Evolutionary conservation across 345 rosid genomes (phyloP).

Genomic region (Dipteronia sinensis): DNA sequence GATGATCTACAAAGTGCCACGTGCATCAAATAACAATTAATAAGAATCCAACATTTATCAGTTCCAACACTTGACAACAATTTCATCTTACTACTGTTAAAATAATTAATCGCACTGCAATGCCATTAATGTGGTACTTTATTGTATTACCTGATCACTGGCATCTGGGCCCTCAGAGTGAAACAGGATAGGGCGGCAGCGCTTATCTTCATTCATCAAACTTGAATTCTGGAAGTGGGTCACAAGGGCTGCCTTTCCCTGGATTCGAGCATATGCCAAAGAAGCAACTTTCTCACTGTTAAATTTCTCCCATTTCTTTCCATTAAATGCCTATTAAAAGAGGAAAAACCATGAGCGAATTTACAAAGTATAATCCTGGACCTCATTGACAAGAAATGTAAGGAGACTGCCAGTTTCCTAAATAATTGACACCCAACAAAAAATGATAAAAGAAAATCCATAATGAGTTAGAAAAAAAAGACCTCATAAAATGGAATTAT

Average conservation of each 20-base stretch:
- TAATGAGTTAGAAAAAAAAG: constrained; percentile 6
- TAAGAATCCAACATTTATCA: neutral
- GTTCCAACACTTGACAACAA: neutral
- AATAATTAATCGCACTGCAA: neutral
- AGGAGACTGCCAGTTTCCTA: neutral
- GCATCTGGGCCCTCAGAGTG: constrained; percentile 40
- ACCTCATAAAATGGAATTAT: constrained; percentile 75
- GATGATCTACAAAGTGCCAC: constrained; percentile 25
- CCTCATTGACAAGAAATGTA: neutral
- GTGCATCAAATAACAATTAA: neutral
- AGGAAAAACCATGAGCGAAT: constrained; percentile 8
- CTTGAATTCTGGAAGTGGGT: constrained; percentile 88
- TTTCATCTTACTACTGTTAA: neutral
- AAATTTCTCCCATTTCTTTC: constrained; percentile 92
- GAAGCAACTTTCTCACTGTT: constrained; percentile 93
- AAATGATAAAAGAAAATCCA: neutral
- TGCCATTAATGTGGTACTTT: neutral
- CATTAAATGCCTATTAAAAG: constrained; percentile 66
- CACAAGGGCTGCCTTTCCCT: constrained; percentile 78
- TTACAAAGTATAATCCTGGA: constrained; percentile 5
- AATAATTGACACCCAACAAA: neutral
- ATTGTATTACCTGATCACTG: constrained; percentile 44
- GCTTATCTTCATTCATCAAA: constrained; percentile 87
- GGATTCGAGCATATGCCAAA: constrained; percentile 82
- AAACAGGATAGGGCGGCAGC: constrained; percentile 82